Conservation (phyloP, 768 basidiomycete species). For the Amanita muscaria region DNA sequence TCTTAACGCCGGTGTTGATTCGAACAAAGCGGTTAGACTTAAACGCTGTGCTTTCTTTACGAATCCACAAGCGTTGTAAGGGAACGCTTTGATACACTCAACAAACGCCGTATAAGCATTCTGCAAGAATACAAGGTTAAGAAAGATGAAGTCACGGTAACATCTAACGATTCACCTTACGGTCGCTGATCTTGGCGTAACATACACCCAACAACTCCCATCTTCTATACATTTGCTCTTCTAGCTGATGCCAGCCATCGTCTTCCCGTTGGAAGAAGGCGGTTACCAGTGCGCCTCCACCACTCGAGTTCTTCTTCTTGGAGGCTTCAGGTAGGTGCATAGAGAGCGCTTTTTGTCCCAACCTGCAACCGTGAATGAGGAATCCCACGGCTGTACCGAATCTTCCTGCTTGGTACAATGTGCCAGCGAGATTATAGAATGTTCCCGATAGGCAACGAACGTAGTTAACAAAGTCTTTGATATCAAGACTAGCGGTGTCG, state of each 20-base stretch:
- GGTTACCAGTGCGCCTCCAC: not conserved
- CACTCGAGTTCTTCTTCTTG: conserved; percentile 1
- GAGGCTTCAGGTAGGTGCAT: conserved; percentile 21
- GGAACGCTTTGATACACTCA: conserved; percentile 44
- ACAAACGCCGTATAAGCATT: conserved; percentile 51
- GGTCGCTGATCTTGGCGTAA: conserved; percentile 68
- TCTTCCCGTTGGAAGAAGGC: conserved; percentile 15
- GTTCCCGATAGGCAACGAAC: conserved; percentile 64
- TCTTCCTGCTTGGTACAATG: conserved; percentile 57
- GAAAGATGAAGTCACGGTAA: conserved; percentile 1
- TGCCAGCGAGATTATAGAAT: conserved; percentile 59
- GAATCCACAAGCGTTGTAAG: conserved; percentile 37
- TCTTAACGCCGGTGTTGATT: conserved; percentile 32
- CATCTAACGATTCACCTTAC: conserved; percentile 40
- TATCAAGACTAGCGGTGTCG: conserved; percentile 11
- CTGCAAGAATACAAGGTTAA: conserved; percentile 24
- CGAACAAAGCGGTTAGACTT: conserved; percentile 28
- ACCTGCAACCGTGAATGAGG: conserved; percentile 46
- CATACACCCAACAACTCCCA: conserved; percentile 82
- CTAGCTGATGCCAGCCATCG: conserved; percentile 49
- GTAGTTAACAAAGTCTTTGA: conserved; percentile 40
- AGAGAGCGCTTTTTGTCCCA: conserved; percentile 37
- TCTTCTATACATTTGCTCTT: conserved; percentile 57
- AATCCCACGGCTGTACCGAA: conserved; percentile 63
- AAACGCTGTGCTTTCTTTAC: conserved; percentile 21